Percentiles rank a stretch among this genome's conserved stretches.
Conservation (phyloP, 2,329 filamentous ascomycete species). For the Neurospora sp. region DNA sequence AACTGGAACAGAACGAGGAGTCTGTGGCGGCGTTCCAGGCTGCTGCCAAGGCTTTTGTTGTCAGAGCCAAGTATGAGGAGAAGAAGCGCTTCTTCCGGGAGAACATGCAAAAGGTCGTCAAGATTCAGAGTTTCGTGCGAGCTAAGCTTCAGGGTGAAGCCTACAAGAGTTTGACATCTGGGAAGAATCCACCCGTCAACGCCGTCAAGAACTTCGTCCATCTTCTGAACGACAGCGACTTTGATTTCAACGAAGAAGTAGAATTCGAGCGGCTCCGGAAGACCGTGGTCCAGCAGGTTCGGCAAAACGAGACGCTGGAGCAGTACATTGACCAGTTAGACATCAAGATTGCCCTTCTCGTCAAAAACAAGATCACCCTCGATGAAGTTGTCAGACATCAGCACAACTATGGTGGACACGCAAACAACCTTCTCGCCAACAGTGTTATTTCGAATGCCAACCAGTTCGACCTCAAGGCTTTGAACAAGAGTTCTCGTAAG, state of each 20-base stretch:
- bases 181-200: conserved; percentile 92
- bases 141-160: conserved; percentile 94
- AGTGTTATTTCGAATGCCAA: conserved; percentile 82
- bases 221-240: conserved; percentile 93
- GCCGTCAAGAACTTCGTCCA: conserved; percentile 98
- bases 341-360: conserved; percentile 94
- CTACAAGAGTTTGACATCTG: conserved; percentile 92
- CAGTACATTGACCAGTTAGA: conserved; percentile 98
- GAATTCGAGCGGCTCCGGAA: conserved; percentile 93
- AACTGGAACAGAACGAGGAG: conserved; percentile 79
- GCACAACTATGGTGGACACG: conserved; percentile 86
- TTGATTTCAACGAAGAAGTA: conserved; percentile 97
- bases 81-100: conserved; percentile 84
- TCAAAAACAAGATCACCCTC: conserved; percentile 98
- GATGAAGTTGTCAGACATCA: conserved; percentile 97
- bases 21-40: conserved; percentile 66
- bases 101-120: conserved; percentile 98
- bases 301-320: conserved; percentile 93
- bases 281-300: conserved; percentile 92
- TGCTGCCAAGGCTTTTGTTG: conserved; percentile 59
- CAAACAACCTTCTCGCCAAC: conserved; percentile 76
- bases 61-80: conserved; percentile 68
- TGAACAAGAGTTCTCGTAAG: conserved; percentile 92
- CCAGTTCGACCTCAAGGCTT: conserved; percentile 89
- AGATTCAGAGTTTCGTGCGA: conserved; percentile 93